Conservation (phyloP, 805 yeast species). For the Candida patagonica region DNA sequence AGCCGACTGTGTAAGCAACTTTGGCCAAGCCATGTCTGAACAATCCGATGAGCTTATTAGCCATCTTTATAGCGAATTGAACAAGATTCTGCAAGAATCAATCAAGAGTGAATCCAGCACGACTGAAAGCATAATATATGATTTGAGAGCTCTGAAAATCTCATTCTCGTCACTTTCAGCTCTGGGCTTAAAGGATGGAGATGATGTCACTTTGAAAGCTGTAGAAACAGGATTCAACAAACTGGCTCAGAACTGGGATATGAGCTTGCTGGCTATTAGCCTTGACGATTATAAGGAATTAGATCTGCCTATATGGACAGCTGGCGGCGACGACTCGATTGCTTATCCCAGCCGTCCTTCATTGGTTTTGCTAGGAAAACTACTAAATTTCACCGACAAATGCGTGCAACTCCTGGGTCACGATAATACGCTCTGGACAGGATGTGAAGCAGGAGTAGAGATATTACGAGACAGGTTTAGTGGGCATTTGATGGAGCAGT, state of each 20-base stretch:
- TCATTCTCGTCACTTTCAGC: too few species aligned
- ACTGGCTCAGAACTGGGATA: background rate
- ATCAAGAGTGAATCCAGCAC: background rate
- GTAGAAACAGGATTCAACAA: background rate
- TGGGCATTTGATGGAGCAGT: too few species aligned
- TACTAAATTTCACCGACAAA: background rate
- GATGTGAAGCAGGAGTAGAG: too few species aligned
- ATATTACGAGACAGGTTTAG: too few species aligned
- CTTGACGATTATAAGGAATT: background rate
- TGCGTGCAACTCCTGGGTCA: background rate
- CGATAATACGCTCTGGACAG: background rate
- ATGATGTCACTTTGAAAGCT: too few species aligned
- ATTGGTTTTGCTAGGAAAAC: background rate
- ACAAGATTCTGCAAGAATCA: background rate
- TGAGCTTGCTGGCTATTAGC: background rate
- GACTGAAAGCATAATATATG: constrained; percentile 3
- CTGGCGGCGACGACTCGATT: background rate
- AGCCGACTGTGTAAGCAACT: background rate
- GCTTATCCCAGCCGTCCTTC: background rate
- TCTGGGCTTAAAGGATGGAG: too few species aligned
- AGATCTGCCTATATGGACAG: background rate
- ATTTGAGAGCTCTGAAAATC: constrained; percentile 1
- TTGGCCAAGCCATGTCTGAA: background rate
- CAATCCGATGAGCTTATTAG: background rate
- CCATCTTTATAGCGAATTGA: background rate